Evolutionary conservation across 129 eudicot genomes (phyloP).

Genomic region (Daucus carota): DH1_v3.0 NC_030389.2:4954001-4954500

Average conservation of each 20-base stretch:
- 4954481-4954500: conserved; percentile 24
- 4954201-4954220: conserved; percentile 37
- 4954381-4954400: conserved; percentile 20
- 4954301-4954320: conserved; percentile 36
- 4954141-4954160: conserved; percentile 16
- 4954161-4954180: conserved; percentile 67
- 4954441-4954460: conserved; percentile 34
- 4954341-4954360: conserved; percentile 36
- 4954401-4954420: conserved; percentile 28
- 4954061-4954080: background rate
- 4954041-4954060: too few relatives aligned
- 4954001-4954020: background rate
- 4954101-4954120: background rate
- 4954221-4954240: conserved; percentile 38
- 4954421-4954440: conserved; percentile 36
- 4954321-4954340: conserved; percentile 19
- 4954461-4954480: conserved; percentile 36
- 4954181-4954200: conserved; percentile 24
- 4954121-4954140: background rate
- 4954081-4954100: background rate
- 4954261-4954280: conserved; percentile 50
- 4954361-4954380: conserved; percentile 20
- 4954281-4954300: conserved; percentile 31
- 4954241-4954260: too few relatives aligned
- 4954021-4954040: background rate